Base-by-base conservation (phyloP, 2,329 filamentous ascomycete species). In the Hypoxylon sp. region DNA sequence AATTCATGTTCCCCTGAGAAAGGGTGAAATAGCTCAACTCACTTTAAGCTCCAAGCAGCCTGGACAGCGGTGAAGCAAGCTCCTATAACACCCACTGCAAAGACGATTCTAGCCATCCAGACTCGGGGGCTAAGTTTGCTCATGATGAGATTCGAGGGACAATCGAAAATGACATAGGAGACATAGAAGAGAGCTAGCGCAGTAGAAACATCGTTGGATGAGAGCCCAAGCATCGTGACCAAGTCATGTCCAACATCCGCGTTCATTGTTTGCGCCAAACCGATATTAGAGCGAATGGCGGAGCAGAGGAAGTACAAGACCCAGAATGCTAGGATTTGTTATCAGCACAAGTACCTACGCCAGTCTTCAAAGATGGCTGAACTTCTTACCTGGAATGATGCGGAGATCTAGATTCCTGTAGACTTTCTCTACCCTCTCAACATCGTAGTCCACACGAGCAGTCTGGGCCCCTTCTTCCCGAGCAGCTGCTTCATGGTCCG, bases 251-350 rank as follows among this genome's bases (percentile, higher is more conserved):
- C 86, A 46, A 86, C 81, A 17, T 86, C 81, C 31, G 80, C 81
- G 81, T 97, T 97, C 94, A 97, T 97, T 1, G 94, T 97, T 82
- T 97, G 93, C n/a, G 94, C 92, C 73, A 97, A 89, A 68, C 93
- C 93, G 72, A 97, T 93, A 80, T 97, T 97, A 75, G 93, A 96
- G 57, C 93, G 90, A 75, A 97, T 96, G 67, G 93, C 94, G 0
- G 93, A 96, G 84, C 93, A 96, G 71, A 97, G 87, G 78, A 97
- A 97, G 82, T 97, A 97, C 15, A 97, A 86, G 15, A 91, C 80
- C 94, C 94, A 97, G 80, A 97, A 95, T 31, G 94, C 93, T 86
- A 68, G 21, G 27, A 7, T 58, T 48, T 17, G 6, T 31, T 46
- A 7, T 70, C 24, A 71, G 57, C 32, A 61, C n/a, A 32, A 52